Conservation (phyloP, 768 basidiomycete genomes). For the Goffeauzyma gilvescens region DNA sequence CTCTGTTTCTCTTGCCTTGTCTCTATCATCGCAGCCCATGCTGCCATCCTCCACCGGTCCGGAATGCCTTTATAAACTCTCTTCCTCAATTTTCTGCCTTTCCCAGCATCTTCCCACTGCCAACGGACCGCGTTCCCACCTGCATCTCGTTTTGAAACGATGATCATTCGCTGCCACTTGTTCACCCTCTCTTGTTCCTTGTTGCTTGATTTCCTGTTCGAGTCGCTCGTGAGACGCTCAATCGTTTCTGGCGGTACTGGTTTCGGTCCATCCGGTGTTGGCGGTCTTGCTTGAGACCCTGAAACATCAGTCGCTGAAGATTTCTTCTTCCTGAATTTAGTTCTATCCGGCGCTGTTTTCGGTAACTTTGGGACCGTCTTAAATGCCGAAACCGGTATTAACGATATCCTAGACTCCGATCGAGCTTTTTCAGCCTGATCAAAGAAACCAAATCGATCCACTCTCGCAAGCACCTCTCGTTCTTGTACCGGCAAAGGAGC, state of each 20-base stretch:
- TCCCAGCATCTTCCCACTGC: slow-evolving; percentile 41
- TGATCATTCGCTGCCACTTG: slow-evolving; percentile 82
- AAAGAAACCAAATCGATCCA: slow-evolving; percentile 96
- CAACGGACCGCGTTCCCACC: slow-evolving; percentile 64
- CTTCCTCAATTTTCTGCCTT: slow-evolving; percentile 45
- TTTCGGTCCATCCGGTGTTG: background rate
- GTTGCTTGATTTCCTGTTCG: background rate
- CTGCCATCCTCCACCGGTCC: slow-evolving; percentile 82
- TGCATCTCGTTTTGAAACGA: slow-evolving; percentile 44
- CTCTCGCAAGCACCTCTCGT: slow-evolving; percentile 46
- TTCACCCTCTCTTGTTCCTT: slow-evolving; percentile 60
- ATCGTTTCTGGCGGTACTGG: slow-evolving; percentile 2
- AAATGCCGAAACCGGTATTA: slow-evolving; percentile 44
- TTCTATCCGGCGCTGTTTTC: background rate
- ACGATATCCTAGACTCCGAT: slow-evolving; percentile 59
- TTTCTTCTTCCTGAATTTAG: background rate
- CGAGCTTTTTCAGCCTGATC: slow-evolving; percentile 40
- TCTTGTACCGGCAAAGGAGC: slow-evolving; percentile 56
- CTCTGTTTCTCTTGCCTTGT: slow-evolving; percentile 9
- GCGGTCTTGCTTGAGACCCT: no score
- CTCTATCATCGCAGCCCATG: slow-evolving; percentile 68
- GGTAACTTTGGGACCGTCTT: slow-evolving; percentile 40
- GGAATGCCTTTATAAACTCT: slow-evolving; percentile 88
- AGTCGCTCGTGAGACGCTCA: background rate
- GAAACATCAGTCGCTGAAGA: no score